phyloP scores from a whole-genome alignment of 1,284 basidiomycete species.

The Boletus sp. region DNA sequence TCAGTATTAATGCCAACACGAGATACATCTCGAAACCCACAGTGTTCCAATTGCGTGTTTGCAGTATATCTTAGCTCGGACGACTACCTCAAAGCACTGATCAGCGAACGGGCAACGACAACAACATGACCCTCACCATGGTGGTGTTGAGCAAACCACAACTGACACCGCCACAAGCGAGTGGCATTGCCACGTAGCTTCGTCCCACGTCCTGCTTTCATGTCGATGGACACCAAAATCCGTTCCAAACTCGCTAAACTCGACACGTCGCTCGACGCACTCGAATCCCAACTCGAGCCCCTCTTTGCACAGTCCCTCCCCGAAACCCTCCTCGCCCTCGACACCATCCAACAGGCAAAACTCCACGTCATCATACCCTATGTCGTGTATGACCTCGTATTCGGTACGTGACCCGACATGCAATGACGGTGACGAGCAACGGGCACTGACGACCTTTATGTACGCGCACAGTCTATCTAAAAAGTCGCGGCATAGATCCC shows the following conservation, averaged over 20 bases:
- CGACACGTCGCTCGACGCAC: constrained; percentile 60
- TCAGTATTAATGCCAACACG: constrained; percentile 16
- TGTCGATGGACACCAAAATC: constrained; percentile 62
- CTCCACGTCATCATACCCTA: constrained; percentile 75
- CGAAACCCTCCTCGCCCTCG: constrained; percentile 64
- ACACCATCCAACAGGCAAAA: constrained; percentile 80
- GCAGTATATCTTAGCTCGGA: constrained; percentile 93
- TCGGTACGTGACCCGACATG: constrained; percentile 50
- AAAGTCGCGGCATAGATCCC: constrained; percentile 75
- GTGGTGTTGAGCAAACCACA: constrained; percentile 7
- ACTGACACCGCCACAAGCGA: constrained; percentile 15
- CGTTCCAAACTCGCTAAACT: constrained; percentile 56
- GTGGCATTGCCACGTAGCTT: constrained; percentile 17
- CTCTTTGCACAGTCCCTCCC: constrained; percentile 65
- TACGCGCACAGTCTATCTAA: constrained; percentile 66
- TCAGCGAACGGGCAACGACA: constrained; percentile 6
- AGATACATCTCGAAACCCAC: constrained; percentile 49
- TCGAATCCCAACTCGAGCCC: constrained; percentile 66
- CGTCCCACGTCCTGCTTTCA: constrained; percentile 28
- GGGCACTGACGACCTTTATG: neutral
- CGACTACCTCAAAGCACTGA: constrained; percentile 51
- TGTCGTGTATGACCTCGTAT: constrained; percentile 81
- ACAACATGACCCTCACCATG: constrained; percentile 25
- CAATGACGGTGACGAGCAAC: no score
- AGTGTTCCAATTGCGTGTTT: constrained; percentile 91